These are phyloP conservation scores for Phyllosticta citribraziliensis DNA, from an alignment of 2,329 filamentous ascomycete genomes.

Conservation along the genomic window DNA sequence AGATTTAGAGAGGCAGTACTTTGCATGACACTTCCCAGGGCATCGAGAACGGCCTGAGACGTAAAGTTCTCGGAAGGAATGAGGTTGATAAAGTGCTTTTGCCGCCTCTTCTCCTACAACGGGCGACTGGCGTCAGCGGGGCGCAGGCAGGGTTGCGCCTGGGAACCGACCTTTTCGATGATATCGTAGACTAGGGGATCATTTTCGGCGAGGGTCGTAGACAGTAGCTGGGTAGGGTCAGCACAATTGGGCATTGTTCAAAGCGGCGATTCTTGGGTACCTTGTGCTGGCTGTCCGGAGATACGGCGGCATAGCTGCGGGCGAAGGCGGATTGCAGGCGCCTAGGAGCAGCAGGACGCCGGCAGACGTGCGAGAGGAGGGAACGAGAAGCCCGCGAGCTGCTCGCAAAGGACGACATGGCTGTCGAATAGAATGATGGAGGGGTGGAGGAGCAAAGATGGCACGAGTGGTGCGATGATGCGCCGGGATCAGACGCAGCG, in stretches of 20 bases:
- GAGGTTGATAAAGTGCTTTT: conserved; percentile 98
- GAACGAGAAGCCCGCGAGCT: conserved; percentile 30
- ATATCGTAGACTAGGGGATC: conserved; percentile 84
- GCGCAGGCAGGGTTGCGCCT: not conserved
- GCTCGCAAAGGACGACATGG: conserved; percentile 34
- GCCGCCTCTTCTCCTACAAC: conserved; percentile 77
- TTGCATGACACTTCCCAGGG: conserved; percentile 56
- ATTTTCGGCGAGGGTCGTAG: conserved; percentile 67
- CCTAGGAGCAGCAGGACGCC: conserved; percentile 15
- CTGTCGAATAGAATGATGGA: conserved; percentile 8
- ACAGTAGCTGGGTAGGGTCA: conserved; percentile 56
- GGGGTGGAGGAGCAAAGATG: conserved; percentile 2
- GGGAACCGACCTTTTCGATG: conserved; percentile 64
- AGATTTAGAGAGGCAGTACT: conserved; percentile 51
- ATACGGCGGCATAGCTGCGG: conserved; percentile 31
- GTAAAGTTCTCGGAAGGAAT: conserved; percentile 99
- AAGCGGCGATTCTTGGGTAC: conserved; percentile 16
- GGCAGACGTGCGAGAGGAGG: conserved; percentile 16
- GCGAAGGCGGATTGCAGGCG: conserved; percentile 22
- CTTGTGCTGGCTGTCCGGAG: conserved; percentile 39
- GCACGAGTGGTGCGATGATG: conserved; percentile 8
- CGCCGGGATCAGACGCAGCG: not conserved
- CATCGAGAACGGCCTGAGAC: conserved; percentile 95
- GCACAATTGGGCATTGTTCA: not conserved
- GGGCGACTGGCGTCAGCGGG: not conserved